Conservation (phyloP, 1,284 basidiomycete species). For the Thecaphora frezii region DNA sequence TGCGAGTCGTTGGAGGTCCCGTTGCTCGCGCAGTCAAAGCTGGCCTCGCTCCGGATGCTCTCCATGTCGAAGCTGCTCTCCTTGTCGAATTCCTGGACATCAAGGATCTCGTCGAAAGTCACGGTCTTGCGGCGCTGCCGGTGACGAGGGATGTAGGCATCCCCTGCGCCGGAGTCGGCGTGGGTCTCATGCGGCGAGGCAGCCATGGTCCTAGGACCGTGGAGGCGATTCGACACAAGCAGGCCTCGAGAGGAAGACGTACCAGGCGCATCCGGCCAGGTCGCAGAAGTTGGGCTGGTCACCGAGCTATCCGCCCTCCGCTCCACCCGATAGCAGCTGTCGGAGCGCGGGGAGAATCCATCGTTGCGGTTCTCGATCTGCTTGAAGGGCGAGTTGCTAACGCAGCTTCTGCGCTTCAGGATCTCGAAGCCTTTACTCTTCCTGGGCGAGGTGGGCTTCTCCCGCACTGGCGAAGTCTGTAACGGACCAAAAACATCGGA, state of each 20-base stretch:
- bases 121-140: slow-evolving; percentile 66
- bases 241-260: slow-evolving; percentile 65
- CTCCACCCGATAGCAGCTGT: too few species aligned
- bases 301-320: too few species aligned
- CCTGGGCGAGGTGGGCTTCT: slow-evolving; percentile 23
- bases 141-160: slow-evolving; percentile 4
- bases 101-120: slow-evolving; percentile 79
- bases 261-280: neutral
- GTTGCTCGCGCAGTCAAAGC: slow-evolving; percentile 3
- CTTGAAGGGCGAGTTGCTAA: slow-evolving; percentile 67
- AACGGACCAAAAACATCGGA: slow-evolving; percentile 18
- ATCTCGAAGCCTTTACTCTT: slow-evolving; percentile 34
- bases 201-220: slow-evolving; percentile 66
- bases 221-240: slow-evolving; percentile 76
- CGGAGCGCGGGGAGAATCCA: too few species aligned
- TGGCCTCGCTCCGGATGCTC: slow-evolving; percentile 24
- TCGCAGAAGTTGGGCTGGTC: neutral
- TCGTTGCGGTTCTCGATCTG: slow-evolving; percentile 50
- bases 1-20: neutral
- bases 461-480: slow-evolving; percentile 5
- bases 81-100: slow-evolving; percentile 71
- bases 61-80: slow-evolving; percentile 49
- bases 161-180: too few species aligned
- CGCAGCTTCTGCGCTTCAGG: slow-evolving; percentile 38
- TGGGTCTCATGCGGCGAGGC: slow-evolving; percentile 9